These are phyloP conservation scores for Cystofilobasidium bisporidii DNA, from an alignment of 768 basidiomycete species.

Conservation along the genomic window DNA sequence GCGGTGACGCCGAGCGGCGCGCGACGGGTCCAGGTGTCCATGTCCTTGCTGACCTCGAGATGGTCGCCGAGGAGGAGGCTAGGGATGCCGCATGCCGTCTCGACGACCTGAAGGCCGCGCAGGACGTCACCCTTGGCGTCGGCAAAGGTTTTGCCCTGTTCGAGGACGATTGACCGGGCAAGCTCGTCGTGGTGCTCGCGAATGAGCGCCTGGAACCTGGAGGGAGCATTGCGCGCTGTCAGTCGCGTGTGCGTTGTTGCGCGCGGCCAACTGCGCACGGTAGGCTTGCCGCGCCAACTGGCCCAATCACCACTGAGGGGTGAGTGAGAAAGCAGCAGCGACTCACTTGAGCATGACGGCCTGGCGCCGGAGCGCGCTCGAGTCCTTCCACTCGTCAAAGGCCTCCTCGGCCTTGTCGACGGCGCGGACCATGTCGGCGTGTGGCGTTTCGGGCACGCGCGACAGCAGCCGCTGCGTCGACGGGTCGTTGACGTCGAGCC, in stretches of 20 bases:
- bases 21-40: slow-evolving; percentile 77
- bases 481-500: slow-evolving; percentile 87
- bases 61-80: slow-evolving; percentile 81
- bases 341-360: slow-evolving; percentile 77
- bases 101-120: slow-evolving; percentile 57
- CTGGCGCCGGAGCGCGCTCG: slow-evolving; percentile 77
- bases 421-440: slow-evolving; percentile 68
- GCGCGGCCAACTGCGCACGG: no score
- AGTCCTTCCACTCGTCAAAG: slow-evolving; percentile 77
- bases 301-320: no score
- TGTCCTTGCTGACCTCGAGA: slow-evolving; percentile 85
- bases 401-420: slow-evolving; percentile 74
- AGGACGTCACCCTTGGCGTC: slow-evolving; percentile 93
- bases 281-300: no score
- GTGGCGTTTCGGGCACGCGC: slow-evolving; percentile 79
- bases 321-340: not conserved
- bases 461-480: slow-evolving; percentile 84
- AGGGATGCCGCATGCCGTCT: slow-evolving; percentile 62
- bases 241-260: not conserved
- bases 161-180: slow-evolving; percentile 73
- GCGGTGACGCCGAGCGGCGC: slow-evolving; percentile 79
- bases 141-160: slow-evolving; percentile 89
- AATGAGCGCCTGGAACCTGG: slow-evolving; percentile 74
- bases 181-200: slow-evolving; percentile 76
- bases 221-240: not conserved